Percentiles rank a stretch among this genome's conserved stretches.
Evolutionary conservation across 768 basidiomycete species (phyloP).

Genomic region (Punctularia strigosozonata): DNA sequence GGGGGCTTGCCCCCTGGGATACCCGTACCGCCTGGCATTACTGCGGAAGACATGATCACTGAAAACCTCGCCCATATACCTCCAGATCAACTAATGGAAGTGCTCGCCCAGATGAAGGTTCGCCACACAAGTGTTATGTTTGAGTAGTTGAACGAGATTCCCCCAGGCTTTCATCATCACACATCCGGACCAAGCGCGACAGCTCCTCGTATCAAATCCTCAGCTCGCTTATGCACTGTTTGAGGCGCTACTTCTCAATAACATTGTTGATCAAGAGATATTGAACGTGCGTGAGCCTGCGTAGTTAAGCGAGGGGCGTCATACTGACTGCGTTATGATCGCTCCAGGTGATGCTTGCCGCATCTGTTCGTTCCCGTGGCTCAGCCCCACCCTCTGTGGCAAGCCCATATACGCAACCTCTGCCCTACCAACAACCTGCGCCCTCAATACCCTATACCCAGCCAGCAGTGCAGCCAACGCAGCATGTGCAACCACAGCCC

Average conservation of each 20-base stretch:
- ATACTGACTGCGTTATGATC: too few relatives aligned
- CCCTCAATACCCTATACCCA: too few relatives aligned
- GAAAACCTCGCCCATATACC: conserved; percentile 76
- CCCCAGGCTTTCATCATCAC: conserved; percentile 81
- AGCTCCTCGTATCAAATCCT: conserved; percentile 71
- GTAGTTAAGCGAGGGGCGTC: too few relatives aligned
- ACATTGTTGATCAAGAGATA: conserved; percentile 82
- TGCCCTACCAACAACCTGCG: background rate
- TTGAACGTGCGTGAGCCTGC: conserved; percentile 43
- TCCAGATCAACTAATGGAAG: conserved; percentile 80
- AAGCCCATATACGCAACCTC: background rate
- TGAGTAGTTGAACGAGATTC: too few relatives aligned
- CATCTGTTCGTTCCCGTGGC: too few relatives aligned
- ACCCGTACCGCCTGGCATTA: conserved; percentile 57
- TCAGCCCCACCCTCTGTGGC: background rate
- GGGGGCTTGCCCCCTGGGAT: conserved; percentile 65
- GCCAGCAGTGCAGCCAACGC: too few relatives aligned
- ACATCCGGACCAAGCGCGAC: conserved; percentile 81
- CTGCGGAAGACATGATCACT: conserved; percentile 73
- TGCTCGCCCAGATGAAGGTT: conserved; percentile 98
- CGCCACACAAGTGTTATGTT: conserved; percentile 15
- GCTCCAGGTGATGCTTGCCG: too few relatives aligned
- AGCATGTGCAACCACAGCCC: background rate
- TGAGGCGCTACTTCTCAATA: conserved; percentile 86
- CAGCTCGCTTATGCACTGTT: conserved; percentile 95